A percentile compares a stretch with the other conserved stretches of the same genome.
These are phyloP conservation scores for Nicotiana undulata DNA, from an alignment of 257 asterid species.

Conservation along the genomic window DNA sequence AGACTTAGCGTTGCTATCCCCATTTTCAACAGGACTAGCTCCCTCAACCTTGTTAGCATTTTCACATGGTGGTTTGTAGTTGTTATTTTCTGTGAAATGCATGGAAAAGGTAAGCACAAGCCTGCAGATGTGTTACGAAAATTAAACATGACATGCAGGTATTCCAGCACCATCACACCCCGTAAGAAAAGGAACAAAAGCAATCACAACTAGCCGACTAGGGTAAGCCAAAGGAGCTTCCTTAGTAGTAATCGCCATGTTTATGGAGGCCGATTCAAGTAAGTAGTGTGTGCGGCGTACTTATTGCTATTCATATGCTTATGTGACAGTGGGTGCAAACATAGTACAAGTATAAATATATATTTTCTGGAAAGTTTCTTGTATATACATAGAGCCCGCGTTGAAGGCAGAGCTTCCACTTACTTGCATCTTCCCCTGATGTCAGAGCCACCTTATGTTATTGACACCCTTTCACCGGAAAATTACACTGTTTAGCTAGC, in stretches of 20 bases:
- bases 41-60: conserved; percentile 11
- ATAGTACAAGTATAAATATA: too few species aligned
- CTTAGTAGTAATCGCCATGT: neutral
- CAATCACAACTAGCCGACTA: neutral
- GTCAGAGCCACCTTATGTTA: too few species aligned
- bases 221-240: neutral
- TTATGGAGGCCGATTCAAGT: neutral
- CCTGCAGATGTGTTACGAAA: neutral
- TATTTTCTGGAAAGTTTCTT: neutral
- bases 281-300: neutral
- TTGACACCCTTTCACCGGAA: too few species aligned
- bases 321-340: neutral
- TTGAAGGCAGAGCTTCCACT: too few species aligned
- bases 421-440: too few species aligned
- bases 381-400: neutral
- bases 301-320: neutral
- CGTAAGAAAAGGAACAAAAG: neutral
- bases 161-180: neutral
- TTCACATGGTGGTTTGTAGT: conserved; percentile 14
- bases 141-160: neutral
- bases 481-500: too few species aligned
- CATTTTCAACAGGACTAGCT: conserved; percentile 19
- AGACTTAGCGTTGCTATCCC: conserved; percentile 28
- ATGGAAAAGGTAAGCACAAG: neutral
- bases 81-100: neutral